phyloP scores from a whole-genome alignment of 768 basidiomycete genomes.

The Pleurotus tuoliensis region DNA sequence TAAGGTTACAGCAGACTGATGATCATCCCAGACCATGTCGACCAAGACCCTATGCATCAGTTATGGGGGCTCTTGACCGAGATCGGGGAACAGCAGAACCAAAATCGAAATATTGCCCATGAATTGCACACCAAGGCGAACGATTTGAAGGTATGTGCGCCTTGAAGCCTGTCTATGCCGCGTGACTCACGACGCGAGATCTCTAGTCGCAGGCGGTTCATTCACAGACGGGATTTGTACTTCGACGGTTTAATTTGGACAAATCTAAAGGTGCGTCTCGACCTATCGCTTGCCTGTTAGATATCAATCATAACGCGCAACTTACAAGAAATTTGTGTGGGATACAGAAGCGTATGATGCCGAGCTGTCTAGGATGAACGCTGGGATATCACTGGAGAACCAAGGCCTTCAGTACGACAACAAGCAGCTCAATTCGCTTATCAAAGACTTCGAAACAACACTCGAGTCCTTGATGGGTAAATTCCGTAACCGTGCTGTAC shows the following conservation, averaged over 20 bases:
- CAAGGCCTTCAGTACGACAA: constrained; percentile 87
- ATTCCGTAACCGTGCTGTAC: constrained; percentile 87
- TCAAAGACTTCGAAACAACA: constrained; percentile 98
- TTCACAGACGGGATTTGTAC: constrained; percentile 87
- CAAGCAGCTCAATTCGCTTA: constrained; percentile 85
- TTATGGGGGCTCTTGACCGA: constrained; percentile 71
- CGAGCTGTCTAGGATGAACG: constrained; percentile 88
- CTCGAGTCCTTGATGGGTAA: constrained; percentile 89
- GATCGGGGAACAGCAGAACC: constrained; percentile 78
- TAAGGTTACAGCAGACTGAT: constrained; percentile 25
- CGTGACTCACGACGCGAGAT: no score
- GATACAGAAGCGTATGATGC: constrained; percentile 80
- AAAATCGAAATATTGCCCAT: constrained; percentile 70
- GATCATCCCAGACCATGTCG: constrained; percentile 48
- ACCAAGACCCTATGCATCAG: constrained; percentile 51
- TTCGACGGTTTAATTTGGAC: constrained; percentile 88
- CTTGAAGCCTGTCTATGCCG: neutral
- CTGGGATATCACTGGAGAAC: constrained; percentile 76
- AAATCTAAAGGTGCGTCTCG: constrained; percentile 65
- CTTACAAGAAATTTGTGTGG: constrained; percentile 10
- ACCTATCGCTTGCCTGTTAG: neutral
- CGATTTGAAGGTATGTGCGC: constrained; percentile 66
- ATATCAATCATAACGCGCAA: constrained; percentile 6
- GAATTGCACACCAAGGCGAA: constrained; percentile 69
- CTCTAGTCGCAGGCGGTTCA: constrained; percentile 81